Evolutionary conservation across 257 asterid species (phyloP).

Genomic region (Solanum sejunctum): DNA sequence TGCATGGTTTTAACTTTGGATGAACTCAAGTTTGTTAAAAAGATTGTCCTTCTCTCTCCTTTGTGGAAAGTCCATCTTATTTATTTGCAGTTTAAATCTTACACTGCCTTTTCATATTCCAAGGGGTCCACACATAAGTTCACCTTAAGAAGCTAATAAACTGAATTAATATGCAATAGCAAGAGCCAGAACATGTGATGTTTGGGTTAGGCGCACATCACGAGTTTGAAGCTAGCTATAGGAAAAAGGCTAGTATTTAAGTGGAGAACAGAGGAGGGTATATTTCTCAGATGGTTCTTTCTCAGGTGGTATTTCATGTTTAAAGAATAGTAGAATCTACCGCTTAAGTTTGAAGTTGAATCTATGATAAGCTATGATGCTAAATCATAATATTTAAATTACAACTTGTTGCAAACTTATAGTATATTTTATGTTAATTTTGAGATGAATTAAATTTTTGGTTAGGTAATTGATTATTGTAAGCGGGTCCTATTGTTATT

Average conservation of each 20-base stretch:
- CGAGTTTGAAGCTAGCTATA: too few species aligned
- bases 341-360: not conserved
- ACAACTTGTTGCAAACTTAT: too few species aligned
- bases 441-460: too few species aligned
- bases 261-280: too few species aligned
- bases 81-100: not conserved
- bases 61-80: not conserved
- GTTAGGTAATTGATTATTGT: too few species aligned
- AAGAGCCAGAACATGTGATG: too few species aligned
- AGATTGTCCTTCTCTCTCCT: not conserved
- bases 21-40: not conserved
- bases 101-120: not conserved
- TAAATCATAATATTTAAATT: not conserved
- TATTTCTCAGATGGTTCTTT: not conserved
- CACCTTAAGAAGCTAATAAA: not conserved
- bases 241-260: too few species aligned
- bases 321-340: not conserved
- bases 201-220: too few species aligned
- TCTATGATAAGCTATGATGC: not conserved
- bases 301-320: not conserved
- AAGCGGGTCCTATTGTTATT: too few species aligned
- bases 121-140: not conserved
- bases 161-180: not conserved
- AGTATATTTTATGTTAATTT: too few species aligned
- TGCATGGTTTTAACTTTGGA: not conserved